Percentiles rank a stretch among this genome's conserved stretches.
These are phyloP conservation scores for Daldinia vernicosa DNA, from an alignment of 495 filamentous ascomycete species.

Conservation along the genomic window DNA sequence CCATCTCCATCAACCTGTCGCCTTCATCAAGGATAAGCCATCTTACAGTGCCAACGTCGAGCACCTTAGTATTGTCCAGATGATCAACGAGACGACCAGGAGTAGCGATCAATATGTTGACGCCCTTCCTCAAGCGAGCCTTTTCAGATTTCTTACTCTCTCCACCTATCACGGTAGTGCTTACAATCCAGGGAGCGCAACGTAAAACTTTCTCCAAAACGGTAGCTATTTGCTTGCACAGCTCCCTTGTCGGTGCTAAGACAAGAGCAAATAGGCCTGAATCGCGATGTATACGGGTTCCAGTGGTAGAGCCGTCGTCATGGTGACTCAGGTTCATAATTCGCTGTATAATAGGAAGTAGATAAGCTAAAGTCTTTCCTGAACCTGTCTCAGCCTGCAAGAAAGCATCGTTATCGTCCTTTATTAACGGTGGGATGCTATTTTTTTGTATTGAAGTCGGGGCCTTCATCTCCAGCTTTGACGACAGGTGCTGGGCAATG, in stretches of 20 bases:
- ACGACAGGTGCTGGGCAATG: conserved; percentile 81
- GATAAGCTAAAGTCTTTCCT: conserved; percentile 94
- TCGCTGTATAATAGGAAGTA: conserved; percentile 88
- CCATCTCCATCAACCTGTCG: conserved; percentile 95
- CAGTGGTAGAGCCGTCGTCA: conserved; percentile 55
- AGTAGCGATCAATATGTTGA: conserved; percentile 95
- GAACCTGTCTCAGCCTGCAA: conserved; percentile 97
- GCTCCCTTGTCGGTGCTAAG: conserved; percentile 88
- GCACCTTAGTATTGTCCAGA: conserved; percentile 85
- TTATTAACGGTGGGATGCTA: conserved; percentile 79
- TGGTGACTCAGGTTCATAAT: conserved; percentile 77
- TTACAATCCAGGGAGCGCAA: conserved; percentile 88
- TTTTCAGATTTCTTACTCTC: conserved; percentile 99
- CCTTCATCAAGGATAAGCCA: conserved; percentile 97
- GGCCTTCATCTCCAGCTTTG: conserved; percentile 86
- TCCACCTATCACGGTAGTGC: conserved; percentile 90
- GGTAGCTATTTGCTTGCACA: conserved; percentile 89
- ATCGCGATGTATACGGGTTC: conserved; percentile 70
- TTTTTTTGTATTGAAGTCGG: conserved; percentile 95
- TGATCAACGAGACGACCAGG: conserved; percentile 91
- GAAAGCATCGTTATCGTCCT: conserved; percentile 89
- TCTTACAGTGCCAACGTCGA: conserved; percentile 87
- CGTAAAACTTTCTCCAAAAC: conserved; percentile 84
- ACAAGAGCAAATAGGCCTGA: conserved; percentile 94
- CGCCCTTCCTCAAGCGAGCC: conserved; percentile 85